Evolutionary conservation across 1,139 yeast species (phyloP).

Genomic region (Geotrichum aggregatum): DNA sequence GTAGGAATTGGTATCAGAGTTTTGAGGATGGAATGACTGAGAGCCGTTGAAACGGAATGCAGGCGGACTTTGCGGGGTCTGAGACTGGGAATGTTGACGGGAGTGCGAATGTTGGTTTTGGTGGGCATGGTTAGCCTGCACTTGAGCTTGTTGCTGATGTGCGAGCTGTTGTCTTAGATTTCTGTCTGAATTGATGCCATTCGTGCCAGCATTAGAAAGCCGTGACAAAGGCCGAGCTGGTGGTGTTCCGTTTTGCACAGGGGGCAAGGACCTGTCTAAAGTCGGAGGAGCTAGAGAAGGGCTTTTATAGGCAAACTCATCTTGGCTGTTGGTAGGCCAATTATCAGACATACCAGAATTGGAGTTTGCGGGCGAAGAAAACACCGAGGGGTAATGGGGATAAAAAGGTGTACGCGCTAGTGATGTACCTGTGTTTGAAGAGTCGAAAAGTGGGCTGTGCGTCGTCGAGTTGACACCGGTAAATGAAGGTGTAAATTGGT

Average conservation of each 20-base stretch:
- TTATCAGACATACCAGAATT: slow-evolving; percentile 14
- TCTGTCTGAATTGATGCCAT: slow-evolving; percentile 20
- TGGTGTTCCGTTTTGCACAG: slow-evolving; percentile 1
- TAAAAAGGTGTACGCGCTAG: slow-evolving; percentile 12
- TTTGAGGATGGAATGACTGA: slow-evolving; percentile 6
- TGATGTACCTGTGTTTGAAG: slow-evolving; percentile 3
- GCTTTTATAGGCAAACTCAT: slow-evolving; percentile 15
- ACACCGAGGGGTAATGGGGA: slow-evolving; percentile 16
- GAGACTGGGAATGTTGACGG: slow-evolving; percentile 1
- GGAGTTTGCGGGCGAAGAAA: slow-evolving; percentile 19
- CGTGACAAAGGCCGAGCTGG: slow-evolving; percentile 17
- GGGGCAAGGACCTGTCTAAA: neutral
- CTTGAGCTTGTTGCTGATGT: slow-evolving; percentile 12
- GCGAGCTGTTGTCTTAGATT: slow-evolving; percentile 23
- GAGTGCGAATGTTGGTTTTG: neutral
- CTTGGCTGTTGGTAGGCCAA: slow-evolving; percentile 6
- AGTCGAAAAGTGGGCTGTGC: neutral
- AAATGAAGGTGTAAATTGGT: neutral
- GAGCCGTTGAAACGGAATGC: slow-evolving; percentile 3
- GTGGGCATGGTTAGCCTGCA: neutral
- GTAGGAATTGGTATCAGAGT: neutral
- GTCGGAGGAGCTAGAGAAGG: slow-evolving; percentile 8
- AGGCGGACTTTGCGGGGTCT: neutral
- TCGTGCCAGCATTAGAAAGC: slow-evolving; percentile 17
- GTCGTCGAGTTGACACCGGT: neutral